These are phyloP conservation scores for Cutaneotrichosporon dermatis DNA, from an alignment of 1,284 basidiomycete species.

Conservation along the genomic window DNA sequence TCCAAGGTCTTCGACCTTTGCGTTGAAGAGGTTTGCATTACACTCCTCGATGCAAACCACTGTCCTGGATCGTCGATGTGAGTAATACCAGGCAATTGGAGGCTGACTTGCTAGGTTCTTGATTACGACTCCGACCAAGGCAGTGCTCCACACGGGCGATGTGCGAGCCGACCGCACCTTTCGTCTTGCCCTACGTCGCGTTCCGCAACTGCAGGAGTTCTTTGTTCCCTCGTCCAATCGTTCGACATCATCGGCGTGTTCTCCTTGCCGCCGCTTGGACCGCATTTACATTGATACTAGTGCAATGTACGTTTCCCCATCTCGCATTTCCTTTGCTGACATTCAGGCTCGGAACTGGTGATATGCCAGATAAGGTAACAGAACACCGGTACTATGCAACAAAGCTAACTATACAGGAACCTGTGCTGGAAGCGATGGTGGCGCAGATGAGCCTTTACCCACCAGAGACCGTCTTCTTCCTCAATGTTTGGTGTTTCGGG, in stretches of 20 bases:
- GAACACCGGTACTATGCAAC: too few species aligned
- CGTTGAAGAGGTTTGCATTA: conserved; percentile 56
- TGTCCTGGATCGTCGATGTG: conserved; percentile 91
- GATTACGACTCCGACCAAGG: conserved; percentile 65
- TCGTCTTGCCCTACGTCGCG: conserved; percentile 61
- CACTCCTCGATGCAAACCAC: conserved; percentile 85
- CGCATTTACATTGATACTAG: conserved; percentile 81
- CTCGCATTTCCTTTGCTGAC: too few species aligned
- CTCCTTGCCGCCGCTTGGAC: conserved; percentile 52
- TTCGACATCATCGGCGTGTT: background rate
- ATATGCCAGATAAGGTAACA: conserved; percentile 68
- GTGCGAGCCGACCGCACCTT: conserved; percentile 79
- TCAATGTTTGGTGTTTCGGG: conserved; percentile 92
- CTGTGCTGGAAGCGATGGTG: conserved; percentile 64
- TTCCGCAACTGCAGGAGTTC: conserved; percentile 68
- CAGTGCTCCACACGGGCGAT: conserved; percentile 88
- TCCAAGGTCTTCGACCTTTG: conserved; percentile 63
- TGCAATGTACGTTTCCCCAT: conserved; percentile 33
- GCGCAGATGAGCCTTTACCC: conserved; percentile 67
- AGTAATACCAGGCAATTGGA: background rate
- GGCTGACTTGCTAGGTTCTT: conserved; percentile 62
- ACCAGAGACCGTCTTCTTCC: conserved; percentile 66
- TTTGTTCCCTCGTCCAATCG: conserved; percentile 46
- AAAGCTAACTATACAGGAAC: conserved; percentile 52
- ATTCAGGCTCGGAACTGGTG: conserved; percentile 53